Evolutionary conservation across 2,329 filamentous ascomycete genomes (phyloP).

Genomic region (Claviceps digitariae): DNA sequence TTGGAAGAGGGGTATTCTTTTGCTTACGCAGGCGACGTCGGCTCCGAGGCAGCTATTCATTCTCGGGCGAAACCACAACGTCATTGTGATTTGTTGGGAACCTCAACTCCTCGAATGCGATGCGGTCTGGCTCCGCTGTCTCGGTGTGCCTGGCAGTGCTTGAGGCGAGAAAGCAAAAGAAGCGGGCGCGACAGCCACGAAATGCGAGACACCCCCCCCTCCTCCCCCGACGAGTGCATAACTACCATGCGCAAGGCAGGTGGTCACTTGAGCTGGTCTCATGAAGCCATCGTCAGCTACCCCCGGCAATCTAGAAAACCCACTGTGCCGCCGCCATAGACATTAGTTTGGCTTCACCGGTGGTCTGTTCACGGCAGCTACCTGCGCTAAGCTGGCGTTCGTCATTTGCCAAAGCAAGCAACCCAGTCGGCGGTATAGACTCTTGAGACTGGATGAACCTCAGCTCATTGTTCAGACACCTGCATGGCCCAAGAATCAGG

Average conservation of each 20-base stretch:
- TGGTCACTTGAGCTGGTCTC: background rate
- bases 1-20: background rate
- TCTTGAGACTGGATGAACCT: conserved; percentile 1
- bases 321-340: conserved; percentile 4
- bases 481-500: conserved; percentile 1
- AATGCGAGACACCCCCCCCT: background rate
- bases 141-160: background rate
- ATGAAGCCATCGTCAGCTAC: background rate
- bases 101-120: background rate
- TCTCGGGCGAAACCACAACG: background rate
- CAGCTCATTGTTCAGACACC: conserved; percentile 5
- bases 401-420: conserved; percentile 8
- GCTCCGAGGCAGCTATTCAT: background rate
- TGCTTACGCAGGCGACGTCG: background rate
- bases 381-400: conserved; percentile 8
- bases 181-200: background rate
- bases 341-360: conserved; percentile 9
- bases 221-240: background rate
- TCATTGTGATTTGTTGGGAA: background rate
- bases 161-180: background rate
- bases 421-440: conserved; percentile 6
- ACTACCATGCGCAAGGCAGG: background rate
- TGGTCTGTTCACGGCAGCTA: conserved; percentile 11
- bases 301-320: background rate
- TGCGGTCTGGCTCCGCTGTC: background rate